Percentiles rank a stretch among this genome's conserved stretches.
These are phyloP conservation scores for Boletus subcaerulescens DNA, from an alignment of 768 basidiomycete species.

Conservation along the genomic window DNA sequence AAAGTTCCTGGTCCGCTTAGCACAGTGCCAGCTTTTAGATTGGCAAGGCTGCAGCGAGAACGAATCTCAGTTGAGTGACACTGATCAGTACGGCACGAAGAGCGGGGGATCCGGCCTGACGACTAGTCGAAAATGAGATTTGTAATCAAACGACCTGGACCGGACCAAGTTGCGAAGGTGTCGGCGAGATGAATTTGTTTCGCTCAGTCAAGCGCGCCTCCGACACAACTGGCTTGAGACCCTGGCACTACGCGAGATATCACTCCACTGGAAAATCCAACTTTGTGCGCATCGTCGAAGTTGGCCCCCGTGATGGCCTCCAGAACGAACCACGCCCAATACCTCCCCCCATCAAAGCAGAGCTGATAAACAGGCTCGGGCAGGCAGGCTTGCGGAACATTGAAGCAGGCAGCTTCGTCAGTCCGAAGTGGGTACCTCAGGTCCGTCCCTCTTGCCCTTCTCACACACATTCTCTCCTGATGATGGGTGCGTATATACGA, in stretches of 20 bases:
- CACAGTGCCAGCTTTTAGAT: no score
- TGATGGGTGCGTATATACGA: not conserved
- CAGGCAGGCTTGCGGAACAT: constrained; percentile 65
- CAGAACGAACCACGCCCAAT: constrained; percentile 84
- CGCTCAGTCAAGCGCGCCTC: constrained; percentile 1
- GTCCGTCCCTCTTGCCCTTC: constrained; percentile 29
- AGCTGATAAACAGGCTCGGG: constrained; percentile 73
- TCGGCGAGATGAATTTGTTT: constrained; percentile 5
- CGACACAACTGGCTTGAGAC: not conserved
- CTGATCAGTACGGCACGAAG: no score
- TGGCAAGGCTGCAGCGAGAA: no score
- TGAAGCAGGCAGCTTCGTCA: constrained; percentile 88
- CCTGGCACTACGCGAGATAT: not conserved
- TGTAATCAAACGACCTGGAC: no score
- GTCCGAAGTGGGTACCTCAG: constrained; percentile 93
- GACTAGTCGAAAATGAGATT: no score
- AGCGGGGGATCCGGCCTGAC: no score
- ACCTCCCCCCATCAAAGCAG: constrained; percentile 69
- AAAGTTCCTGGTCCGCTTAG: no score
- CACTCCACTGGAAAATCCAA: constrained; percentile 15
- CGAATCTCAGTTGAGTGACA: no score
- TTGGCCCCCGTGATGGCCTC: constrained; percentile 87
- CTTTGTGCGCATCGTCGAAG: constrained; percentile 67
- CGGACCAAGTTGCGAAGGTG: no score
- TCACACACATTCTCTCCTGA: not conserved